Evolutionary conservation across 2,329 filamentous ascomycete genomes (phyloP), one percentile per base, ranked within the genome.

Genomic region (Aspergillus hiratsukae): DNA sequence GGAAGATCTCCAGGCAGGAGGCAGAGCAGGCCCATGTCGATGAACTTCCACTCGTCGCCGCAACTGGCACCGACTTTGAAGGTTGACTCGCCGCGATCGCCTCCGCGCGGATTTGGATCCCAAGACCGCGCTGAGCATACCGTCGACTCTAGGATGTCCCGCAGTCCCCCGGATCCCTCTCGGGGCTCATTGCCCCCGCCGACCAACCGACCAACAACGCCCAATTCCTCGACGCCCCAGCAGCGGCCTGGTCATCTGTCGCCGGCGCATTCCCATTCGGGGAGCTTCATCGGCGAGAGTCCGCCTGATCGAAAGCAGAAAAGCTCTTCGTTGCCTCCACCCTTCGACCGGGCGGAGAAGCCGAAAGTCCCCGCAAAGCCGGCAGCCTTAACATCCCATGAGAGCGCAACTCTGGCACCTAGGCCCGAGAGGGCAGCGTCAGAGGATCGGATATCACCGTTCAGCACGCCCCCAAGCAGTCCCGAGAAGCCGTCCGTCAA

Each of bases 381-480:
- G 11, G 69, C 69, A 14, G 70, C 62, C 46, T 60, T 69, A 56
- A 64, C 66, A 31, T 69, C 71, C 63, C 59, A 71, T 61, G 66
- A 73, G 43, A 50, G 58, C 6, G 62, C 53, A 27, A 60, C 64
- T 8, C 64, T 73, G 27, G 58, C 69, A 28, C 72, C 69, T 21
- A 61, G 54, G 7, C 57, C 64, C 4, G 68, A 68, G 21, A 61
- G 55, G 8, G 57, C 60, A 1, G 61, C 68, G 5, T 67, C 70
- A 2, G 78, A 81, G 45, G 77, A 78, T 31, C 75, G 76, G 51
- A 67, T 86, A 0, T 96, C 93, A 1, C 92, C 93, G 0, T 96
- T 97, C 69, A 91, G 81, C 66, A 96, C 91, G 37, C 91, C 91
- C 19, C 91, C 92, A 0, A 87, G 85, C 63, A 93, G 88, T 68